Percentiles rank a stretch among this genome's conserved stretches.
Evolutionary conservation across 805 yeast genomes (phyloP).

Genomic region (Yarrowia sp.): DNA sequence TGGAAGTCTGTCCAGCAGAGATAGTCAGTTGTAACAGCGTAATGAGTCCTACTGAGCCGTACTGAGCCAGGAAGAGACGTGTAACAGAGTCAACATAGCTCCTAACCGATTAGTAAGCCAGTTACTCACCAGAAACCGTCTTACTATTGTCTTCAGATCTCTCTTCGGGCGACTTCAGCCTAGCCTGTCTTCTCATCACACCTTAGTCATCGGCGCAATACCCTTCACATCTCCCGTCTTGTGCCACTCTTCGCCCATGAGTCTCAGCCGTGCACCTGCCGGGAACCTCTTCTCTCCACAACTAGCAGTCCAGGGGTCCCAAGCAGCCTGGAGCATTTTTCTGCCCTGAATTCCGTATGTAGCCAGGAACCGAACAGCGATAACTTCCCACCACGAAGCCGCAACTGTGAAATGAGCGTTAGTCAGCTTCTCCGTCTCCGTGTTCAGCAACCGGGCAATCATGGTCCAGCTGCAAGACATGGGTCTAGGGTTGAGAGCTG

Average conservation of each 20-base stretch:
- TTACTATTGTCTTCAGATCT: not conserved
- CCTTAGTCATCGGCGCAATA: slow-evolving; percentile 27
- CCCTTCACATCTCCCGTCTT: slow-evolving; percentile 43
- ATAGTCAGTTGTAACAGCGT: too few relatives aligned
- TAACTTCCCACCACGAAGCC: slow-evolving; percentile 91
- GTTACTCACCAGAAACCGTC: too few relatives aligned
- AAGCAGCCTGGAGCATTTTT: slow-evolving; percentile 53
- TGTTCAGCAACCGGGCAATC: slow-evolving; percentile 67
- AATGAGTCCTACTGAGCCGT: too few relatives aligned
- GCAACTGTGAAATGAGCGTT: slow-evolving; percentile 69
- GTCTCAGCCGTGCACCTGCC: slow-evolving; percentile 72
- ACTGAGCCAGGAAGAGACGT: too few relatives aligned
- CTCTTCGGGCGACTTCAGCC: too few relatives aligned
- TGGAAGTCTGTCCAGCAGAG: too few relatives aligned
- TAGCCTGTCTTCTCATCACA: not conserved
- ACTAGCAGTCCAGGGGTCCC: slow-evolving; percentile 51
- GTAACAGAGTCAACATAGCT: too few relatives aligned
- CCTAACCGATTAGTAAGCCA: too few relatives aligned
- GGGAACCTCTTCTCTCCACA: slow-evolving; percentile 56
- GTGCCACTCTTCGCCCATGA: slow-evolving; percentile 79
- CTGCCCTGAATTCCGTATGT: slow-evolving; percentile 67
- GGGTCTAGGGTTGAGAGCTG: slow-evolving; percentile 47
- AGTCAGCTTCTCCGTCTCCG: slow-evolving; percentile 46
- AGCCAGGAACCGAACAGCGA: slow-evolving; percentile 52
- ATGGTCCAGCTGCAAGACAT: slow-evolving; percentile 62